Conservation (phyloP, 129 eudicot genomes). For the Solidago caesia region DNA sequence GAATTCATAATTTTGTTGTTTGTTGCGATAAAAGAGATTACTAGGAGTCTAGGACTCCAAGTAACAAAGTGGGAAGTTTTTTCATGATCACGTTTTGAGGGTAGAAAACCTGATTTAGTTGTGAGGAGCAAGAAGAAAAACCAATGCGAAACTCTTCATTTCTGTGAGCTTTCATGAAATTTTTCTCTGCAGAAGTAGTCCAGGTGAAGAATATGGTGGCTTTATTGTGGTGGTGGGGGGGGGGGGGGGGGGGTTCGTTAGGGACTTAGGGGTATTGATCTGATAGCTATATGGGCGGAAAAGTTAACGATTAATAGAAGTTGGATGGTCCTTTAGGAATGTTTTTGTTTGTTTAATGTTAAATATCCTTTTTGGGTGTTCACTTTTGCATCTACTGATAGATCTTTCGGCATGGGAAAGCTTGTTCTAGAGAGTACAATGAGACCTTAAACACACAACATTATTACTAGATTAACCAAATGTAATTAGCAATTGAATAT, state of each 20-base stretch:
- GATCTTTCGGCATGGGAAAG: neutral
- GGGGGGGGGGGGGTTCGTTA: too few relatives aligned
- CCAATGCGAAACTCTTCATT: neutral
- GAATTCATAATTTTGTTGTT: neutral
- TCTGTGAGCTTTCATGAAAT: neutral
- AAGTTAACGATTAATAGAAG: neutral
- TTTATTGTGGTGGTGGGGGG: too few relatives aligned
- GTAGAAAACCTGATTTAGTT: neutral
- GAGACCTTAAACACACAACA: neutral
- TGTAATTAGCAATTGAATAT: neutral
- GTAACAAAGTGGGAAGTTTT: neutral
- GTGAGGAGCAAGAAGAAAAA: neutral
- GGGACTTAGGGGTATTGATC: too few relatives aligned
- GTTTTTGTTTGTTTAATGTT: neutral
- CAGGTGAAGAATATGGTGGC: too few relatives aligned
- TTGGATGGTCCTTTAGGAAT: neutral
- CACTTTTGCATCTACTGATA: neutral
- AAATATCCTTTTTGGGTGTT: neutral
- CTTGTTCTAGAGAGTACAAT: neutral
- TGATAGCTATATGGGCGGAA: neutral
- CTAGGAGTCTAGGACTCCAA: neutral
- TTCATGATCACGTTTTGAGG: neutral
- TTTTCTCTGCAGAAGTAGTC: neutral
- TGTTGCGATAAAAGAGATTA: neutral
- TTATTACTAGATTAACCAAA: neutral